A percentile compares a stretch with the other conserved stretches of the same genome.
Conservation (phyloP, 495 filamentous ascomycete genomes). For the Acidomyces sp. region DNA sequence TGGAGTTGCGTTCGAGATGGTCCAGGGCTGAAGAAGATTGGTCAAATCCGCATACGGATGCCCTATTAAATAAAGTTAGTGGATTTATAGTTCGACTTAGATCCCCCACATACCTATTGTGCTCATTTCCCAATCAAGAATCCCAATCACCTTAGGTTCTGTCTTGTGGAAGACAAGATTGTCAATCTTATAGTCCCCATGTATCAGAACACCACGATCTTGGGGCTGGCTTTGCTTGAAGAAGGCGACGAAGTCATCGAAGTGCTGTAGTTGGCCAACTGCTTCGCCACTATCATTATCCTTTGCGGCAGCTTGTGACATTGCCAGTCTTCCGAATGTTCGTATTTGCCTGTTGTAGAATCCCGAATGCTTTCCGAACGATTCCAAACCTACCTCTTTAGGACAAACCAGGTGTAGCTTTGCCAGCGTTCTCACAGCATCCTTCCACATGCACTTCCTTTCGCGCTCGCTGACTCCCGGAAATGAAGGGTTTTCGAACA, state of each 20-base stretch:
- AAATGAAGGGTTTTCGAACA: constrained; percentile 75
- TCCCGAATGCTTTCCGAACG: constrained; percentile 58
- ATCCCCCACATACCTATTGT: too few species aligned
- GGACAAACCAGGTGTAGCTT: constrained; percentile 67
- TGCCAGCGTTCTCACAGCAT: constrained; percentile 67
- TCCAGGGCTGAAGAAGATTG: constrained; percentile 61
- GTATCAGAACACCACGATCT: constrained; percentile 69
- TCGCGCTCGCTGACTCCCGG: constrained; percentile 58
- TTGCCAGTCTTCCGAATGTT: constrained; percentile 65
- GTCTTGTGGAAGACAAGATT: constrained; percentile 87
- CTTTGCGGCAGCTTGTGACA: constrained; percentile 56
- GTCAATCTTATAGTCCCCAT: constrained; percentile 96
- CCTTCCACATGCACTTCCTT: constrained; percentile 68
- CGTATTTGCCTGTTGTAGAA: constrained; percentile 80
- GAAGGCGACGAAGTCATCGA: constrained; percentile 63
- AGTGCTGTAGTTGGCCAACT: constrained; percentile 72
- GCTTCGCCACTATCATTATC: constrained; percentile 63
- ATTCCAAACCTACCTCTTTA: constrained; percentile 48
- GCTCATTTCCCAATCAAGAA: constrained; percentile 61
- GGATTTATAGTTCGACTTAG: too few species aligned
- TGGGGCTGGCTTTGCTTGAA: constrained; percentile 58
- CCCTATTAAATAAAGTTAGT: too few species aligned
- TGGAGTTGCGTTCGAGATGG: constrained; percentile 19
- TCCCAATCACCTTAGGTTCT: constrained; percentile 77
- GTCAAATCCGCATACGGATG: constrained; percentile 80